These are phyloP conservation scores for Eragrostis curvula DNA, from an alignment of 176 grass and related monocot genomes.

Conservation along the genomic window DNA sequence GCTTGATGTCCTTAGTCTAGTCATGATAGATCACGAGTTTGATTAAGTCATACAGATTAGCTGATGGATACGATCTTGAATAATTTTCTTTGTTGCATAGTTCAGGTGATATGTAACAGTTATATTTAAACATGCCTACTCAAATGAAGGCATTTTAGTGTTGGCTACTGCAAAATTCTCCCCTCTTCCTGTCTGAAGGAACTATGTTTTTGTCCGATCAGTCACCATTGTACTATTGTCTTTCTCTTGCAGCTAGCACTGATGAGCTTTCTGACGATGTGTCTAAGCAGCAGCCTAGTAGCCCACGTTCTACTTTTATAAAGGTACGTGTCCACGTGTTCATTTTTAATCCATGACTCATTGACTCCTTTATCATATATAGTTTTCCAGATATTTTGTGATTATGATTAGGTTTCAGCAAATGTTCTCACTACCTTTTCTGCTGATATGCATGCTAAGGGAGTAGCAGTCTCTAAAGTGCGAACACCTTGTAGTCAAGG, in stretches of 20 bases:
- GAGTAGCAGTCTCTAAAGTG: slow-evolving; percentile 8
- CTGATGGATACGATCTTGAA: neutral
- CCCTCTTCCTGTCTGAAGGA: slow-evolving; percentile 8
- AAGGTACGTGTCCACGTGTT: slow-evolving; percentile 31
- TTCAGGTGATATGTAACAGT: slow-evolving; percentile 33
- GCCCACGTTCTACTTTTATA: neutral
- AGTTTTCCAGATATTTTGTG: slow-evolving; percentile 22
- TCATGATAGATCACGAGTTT: slow-evolving; percentile 15
- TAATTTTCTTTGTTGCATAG: slow-evolving; percentile 1
- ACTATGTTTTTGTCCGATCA: slow-evolving; percentile 10
- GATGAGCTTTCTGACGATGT: neutral
- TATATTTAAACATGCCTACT: neutral
- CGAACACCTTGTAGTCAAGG: neutral
- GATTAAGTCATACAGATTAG: slow-evolving; percentile 9
- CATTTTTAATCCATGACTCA: neutral
- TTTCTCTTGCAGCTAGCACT: slow-evolving; percentile 28
- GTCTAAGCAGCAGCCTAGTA: neutral
- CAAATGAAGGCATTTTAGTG: slow-evolving; percentile 1
- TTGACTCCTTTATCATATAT: neutral
- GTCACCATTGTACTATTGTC: slow-evolving; percentile 9
- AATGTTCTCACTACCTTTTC: slow-evolving; percentile 19
- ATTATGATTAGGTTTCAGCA: slow-evolving; percentile 5
- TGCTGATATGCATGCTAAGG: slow-evolving; percentile 33
- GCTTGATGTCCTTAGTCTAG: neutral
- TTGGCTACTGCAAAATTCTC: slow-evolving; percentile 8